Evolutionary conservation across 202 grass and related monocot species (phyloP).

Genomic region (Miscanthus sacchariflorus): DNA sequence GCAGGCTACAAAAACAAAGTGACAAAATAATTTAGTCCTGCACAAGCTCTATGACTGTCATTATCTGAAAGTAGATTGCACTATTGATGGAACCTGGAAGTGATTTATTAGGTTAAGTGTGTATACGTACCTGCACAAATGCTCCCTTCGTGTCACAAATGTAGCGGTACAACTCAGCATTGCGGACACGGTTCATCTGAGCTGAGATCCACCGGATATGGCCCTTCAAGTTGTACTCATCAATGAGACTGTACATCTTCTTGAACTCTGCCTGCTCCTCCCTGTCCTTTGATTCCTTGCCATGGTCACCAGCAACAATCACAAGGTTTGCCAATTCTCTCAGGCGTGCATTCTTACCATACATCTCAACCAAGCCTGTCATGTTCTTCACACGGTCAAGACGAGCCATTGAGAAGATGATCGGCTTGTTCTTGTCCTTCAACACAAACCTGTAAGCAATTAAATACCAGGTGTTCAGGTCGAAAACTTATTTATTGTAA

Average conservation of each 20-base stretch:
- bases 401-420: constrained; percentile 96
- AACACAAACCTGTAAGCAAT: constrained; percentile 66
- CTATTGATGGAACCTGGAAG: background rate
- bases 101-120: background rate
- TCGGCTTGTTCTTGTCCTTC: constrained; percentile 87
- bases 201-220: constrained; percentile 97
- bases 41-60: background rate
- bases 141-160: constrained; percentile 90
- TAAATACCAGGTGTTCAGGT: background rate
- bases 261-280: constrained; percentile 92
- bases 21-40: constrained; percentile 11
- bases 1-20: constrained; percentile 63
- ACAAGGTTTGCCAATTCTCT: constrained; percentile 92
- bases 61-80: background rate
- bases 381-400: constrained; percentile 95
- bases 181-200: constrained; percentile 93
- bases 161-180: constrained; percentile 85
- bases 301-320: constrained; percentile 88
- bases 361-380: constrained; percentile 93
- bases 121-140: constrained; percentile 74
- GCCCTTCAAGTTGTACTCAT: constrained; percentile 85
- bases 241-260: constrained; percentile 88
- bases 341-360: constrained; percentile 73
- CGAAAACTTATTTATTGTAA: constrained; percentile 7
- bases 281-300: constrained; percentile 92